Evolutionary conservation across 345 rosid genomes (phyloP).

Genomic region (Aegle marmelos): DNA sequence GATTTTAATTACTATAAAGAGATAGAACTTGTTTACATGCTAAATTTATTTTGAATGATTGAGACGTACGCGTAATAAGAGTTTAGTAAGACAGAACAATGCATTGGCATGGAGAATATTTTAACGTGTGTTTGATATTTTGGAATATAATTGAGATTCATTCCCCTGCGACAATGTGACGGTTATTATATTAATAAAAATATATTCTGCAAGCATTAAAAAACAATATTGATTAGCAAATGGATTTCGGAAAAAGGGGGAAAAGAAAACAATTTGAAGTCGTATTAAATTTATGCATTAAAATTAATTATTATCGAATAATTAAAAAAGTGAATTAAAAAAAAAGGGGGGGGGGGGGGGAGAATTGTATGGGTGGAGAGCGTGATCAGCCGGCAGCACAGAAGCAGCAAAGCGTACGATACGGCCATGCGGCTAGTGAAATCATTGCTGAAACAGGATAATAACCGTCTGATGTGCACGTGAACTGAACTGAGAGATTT

Average conservation of each 20-base stretch:
- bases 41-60: too few species aligned
- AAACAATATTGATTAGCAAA: not conserved
- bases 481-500: constrained; percentile 8
- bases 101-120: too few species aligned
- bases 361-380: not conserved
- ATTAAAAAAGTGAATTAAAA: too few species aligned
- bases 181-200: not conserved
- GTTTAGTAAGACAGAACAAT: too few species aligned
- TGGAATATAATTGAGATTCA: not conserved
- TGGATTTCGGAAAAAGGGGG: not conserved
- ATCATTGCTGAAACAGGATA: not conserved
- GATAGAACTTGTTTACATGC: too few species aligned
- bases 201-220: not conserved
- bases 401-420: not conserved
- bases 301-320: too few species aligned
- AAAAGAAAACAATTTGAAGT: not conserved
- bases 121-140: too few species aligned
- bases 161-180: not conserved
- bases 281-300: not conserved
- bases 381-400: constrained; percentile 4
- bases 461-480: constrained; percentile 31
- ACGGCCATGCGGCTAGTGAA: not conserved
- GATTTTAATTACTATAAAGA: too few species aligned
- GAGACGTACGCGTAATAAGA: too few species aligned
- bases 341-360: too few species aligned